phyloP scores from a whole-genome alignment of 306 rosid genomes.

The Casuarina glauca region DNA sequence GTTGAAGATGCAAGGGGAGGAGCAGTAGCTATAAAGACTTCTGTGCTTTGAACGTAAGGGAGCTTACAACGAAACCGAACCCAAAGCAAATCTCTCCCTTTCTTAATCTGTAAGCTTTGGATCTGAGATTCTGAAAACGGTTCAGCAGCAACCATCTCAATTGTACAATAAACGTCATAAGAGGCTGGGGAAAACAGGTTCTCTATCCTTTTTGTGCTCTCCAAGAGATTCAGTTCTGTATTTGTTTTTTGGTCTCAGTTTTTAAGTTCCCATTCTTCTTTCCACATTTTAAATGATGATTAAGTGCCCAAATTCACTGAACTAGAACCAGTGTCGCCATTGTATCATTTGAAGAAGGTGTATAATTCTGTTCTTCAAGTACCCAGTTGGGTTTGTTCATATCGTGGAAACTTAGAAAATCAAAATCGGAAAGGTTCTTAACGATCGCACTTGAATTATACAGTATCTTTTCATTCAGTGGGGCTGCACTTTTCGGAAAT shows the following conservation, averaged over 20 bases:
- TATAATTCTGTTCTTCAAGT: not conserved
- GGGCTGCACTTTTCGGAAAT: not conserved
- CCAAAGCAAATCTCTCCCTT: not conserved
- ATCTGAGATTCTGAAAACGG: constrained; percentile 29
- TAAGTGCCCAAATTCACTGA: not conserved
- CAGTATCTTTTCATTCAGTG: not conserved
- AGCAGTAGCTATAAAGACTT: not conserved
- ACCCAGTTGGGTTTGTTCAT: not conserved
- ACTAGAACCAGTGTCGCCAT: not conserved
- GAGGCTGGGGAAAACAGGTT: constrained; percentile 25
- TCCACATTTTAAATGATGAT: not conserved
- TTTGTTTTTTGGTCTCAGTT: too few relatives aligned
- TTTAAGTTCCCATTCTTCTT: not conserved
- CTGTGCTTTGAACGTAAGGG: not conserved
- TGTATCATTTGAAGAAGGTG: not conserved
- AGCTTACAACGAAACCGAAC: too few relatives aligned
- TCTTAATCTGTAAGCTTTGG: not conserved
- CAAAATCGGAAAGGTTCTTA: not conserved
- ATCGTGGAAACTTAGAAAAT: not conserved
- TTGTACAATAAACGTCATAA: not conserved
- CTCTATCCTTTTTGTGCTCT: not conserved
- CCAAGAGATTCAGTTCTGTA: not conserved
- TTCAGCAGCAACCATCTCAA: not conserved
- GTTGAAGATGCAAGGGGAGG: not conserved
- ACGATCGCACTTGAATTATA: not conserved